A percentile compares a stretch with the other conserved stretches of the same genome.
These are phyloP conservation scores for Tillandsia fasciculata DNA, from an alignment of 176 grass and related monocot species.

Conservation along the genomic window DNA sequence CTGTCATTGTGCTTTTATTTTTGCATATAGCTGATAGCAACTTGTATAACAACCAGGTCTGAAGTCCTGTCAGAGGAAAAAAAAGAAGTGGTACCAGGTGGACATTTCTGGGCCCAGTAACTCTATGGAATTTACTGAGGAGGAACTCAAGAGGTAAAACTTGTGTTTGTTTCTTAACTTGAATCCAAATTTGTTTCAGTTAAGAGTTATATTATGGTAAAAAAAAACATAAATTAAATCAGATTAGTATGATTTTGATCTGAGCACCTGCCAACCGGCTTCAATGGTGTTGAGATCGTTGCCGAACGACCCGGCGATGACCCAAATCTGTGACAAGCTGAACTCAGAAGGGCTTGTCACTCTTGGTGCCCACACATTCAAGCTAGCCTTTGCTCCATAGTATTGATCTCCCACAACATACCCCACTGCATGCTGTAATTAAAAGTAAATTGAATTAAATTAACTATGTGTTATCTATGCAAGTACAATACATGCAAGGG, in stretches of 20 bases:
- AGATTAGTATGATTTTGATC: not conserved
- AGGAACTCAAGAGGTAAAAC: too few species aligned
- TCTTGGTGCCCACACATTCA: conserved; percentile 86
- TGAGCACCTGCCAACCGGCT: conserved; percentile 83
- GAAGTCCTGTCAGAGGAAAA: too few species aligned
- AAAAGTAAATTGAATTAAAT: conserved; percentile 3
- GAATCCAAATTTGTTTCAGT: too few species aligned
- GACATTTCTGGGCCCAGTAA: not conserved
- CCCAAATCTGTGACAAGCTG: conserved; percentile 91
- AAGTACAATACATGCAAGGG: conserved; percentile 8
- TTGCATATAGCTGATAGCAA: too few species aligned
- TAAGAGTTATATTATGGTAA: too few species aligned
- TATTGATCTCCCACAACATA: conserved; percentile 67
- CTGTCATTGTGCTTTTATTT: too few species aligned
- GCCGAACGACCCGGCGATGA: conserved; percentile 86
- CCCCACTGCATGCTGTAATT: conserved; percentile 76
- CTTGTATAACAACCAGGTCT: too few species aligned
- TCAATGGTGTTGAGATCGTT: conserved; percentile 98
- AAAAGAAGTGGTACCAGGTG: too few species aligned
- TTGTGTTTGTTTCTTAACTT: too few species aligned
- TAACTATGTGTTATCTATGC: conserved; percentile 16
- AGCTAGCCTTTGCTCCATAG: conserved; percentile 78
- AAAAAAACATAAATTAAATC: not conserved
- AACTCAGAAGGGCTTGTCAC: conserved; percentile 74
- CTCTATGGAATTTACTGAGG: too few species aligned